Conservation (phyloP, 2,329 filamentous ascomycete genomes). For the Orbilia javanica region DNA sequence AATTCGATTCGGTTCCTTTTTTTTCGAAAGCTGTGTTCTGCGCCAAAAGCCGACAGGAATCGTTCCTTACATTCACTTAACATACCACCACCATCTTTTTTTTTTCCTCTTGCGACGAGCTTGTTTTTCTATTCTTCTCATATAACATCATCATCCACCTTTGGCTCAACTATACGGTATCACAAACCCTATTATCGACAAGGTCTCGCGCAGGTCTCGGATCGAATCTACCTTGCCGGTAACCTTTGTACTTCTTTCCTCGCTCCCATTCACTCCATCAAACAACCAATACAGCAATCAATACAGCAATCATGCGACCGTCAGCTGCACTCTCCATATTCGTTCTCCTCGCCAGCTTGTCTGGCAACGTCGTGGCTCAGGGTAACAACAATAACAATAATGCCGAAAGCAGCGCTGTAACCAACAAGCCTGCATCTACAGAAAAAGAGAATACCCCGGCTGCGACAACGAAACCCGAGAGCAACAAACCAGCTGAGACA, state of each 20-base stretch:
- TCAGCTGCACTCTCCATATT: slow-evolving; percentile 44
- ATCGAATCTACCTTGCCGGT: background rate
- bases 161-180: background rate
- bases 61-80: slow-evolving; percentile 1
- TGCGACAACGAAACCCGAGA: background rate
- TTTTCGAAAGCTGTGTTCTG: background rate
- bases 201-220: background rate
- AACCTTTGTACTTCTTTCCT: background rate
- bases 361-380: slow-evolving; percentile 48
- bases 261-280: background rate
- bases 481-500: slow-evolving; percentile 1
- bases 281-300: too few species aligned
- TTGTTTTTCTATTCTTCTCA: background rate
- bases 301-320: slow-evolving; percentile 39
- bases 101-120: slow-evolving; percentile 35
- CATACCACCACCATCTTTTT: too few species aligned
- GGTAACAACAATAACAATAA: slow-evolving; percentile 39
- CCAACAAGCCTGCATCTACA: slow-evolving; percentile 1
- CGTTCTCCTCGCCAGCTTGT: slow-evolving; percentile 43
- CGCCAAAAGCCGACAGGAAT: background rate
- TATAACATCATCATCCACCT: background rate
- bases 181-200: background rate
- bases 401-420: slow-evolving; percentile 19
- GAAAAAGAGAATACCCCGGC: background rate
- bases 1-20: background rate